A percentile compares a stretch with the other conserved stretches of the same genome.
phyloP scores from a whole-genome alignment of 2,329 filamentous ascomycete genomes.

The Fusarium sp. region DNA sequence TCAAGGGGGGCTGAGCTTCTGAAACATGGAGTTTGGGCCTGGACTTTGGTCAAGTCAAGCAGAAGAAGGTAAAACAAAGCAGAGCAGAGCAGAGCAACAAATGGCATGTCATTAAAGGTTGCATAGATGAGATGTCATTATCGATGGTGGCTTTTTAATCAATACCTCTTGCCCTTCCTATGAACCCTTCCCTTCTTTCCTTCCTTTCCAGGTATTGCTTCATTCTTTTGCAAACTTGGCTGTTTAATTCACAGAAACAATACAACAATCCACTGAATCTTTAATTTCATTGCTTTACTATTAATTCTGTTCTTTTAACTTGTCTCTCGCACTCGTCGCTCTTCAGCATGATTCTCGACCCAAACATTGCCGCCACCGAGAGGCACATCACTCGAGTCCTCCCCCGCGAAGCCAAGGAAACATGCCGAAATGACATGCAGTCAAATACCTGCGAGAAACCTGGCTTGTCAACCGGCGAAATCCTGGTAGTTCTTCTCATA shows the following conservation, averaged over 20 bases:
- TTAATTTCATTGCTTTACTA: slow-evolving; percentile 10
- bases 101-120: slow-evolving; percentile 10
- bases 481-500: slow-evolving; percentile 32
- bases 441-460: slow-evolving; percentile 45
- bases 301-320: slow-evolving; percentile 13
- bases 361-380: slow-evolving; percentile 18
- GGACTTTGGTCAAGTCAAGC: not conserved
- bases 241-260: not conserved
- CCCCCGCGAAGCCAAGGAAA: slow-evolving; percentile 36
- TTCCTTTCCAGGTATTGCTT: slow-evolving; percentile 7
- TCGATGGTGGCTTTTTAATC: slow-evolving; percentile 27
- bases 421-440: slow-evolving; percentile 27
- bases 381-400: slow-evolving; percentile 36
- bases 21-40: slow-evolving; percentile 42
- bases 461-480: slow-evolving; percentile 20
- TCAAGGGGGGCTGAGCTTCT: slow-evolving; percentile 34
- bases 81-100: not conserved
- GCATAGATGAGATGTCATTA: slow-evolving; percentile 9
- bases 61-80: not conserved
- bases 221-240: slow-evolving; percentile 9
- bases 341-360: slow-evolving; percentile 33
- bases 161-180: slow-evolving; percentile 21
- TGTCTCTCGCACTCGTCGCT: not conserved
- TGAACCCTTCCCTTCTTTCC: slow-evolving; percentile 3
- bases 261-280: slow-evolving; percentile 3